Base-by-base conservation (phyloP, 768 basidiomycete genomes). In the Suillus subluteus region DNA sequence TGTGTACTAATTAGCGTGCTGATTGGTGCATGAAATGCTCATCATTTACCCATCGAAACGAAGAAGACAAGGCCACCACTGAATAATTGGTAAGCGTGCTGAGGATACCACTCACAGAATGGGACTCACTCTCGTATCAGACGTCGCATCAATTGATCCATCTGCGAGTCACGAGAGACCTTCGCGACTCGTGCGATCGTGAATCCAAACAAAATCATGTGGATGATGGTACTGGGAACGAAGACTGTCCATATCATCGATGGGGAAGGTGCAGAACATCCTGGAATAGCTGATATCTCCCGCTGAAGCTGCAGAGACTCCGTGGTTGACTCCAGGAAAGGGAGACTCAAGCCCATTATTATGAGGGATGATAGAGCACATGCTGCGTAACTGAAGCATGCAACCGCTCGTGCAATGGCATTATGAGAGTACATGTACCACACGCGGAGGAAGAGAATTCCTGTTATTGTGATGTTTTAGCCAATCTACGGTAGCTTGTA, bases 341-440 rank as follows among this genome's bases (percentile, higher is more conserved):
- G 32, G 2, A 66, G 43, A 35, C 30, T 65, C 30, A 11, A 21
- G 15, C 32, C 64, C 11, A 21, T 41, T 1, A 64, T 23, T 32
- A 18, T 13, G 40, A 64, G n/a, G 15, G 54, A 55, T 21, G 66
- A 41, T 3, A 56, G 8, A 37, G 62, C 46, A 41, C 66, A 66
- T 23, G n/a, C 66, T 21, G 43, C 26, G 26, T 52, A 66, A 40
- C 66, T 66, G 54, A 44, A 41, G n/a, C n/a, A 64, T 37, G 66
- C 66, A 30, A 56, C 26, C 0, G 37, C 23, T 37, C 63, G 66
- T 12, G 32, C 52, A 13, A 64, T 21, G 13, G 11, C 18, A 26
- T 43, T 67, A 52, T 48, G 46, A 15, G 66, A 58, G 41, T 66
- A 67, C 64, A 67, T 65, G 58, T 67, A 59, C 66, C 66, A 67